phyloP scores from a whole-genome alignment of 208 protist species.

The Trichomonas vaginalis region DNA sequence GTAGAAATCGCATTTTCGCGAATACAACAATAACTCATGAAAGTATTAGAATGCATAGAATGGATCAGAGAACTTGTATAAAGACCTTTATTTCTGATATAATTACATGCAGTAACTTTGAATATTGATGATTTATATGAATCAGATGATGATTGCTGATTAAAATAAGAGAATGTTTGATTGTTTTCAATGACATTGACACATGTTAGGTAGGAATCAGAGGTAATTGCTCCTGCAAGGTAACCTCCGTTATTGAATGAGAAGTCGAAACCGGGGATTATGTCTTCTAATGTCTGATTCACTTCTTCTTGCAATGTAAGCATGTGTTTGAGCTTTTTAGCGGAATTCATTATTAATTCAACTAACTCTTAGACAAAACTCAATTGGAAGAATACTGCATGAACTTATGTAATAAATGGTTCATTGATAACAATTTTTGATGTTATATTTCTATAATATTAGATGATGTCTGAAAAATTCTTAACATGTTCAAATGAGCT shows the following conservation, averaged over 20 bases:
- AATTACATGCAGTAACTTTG: no score
- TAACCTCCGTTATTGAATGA: background rate
- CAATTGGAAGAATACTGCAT: background rate
- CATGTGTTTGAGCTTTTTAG: background rate
- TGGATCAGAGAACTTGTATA: no score
- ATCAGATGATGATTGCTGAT: no score
- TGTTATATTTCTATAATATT: background rate
- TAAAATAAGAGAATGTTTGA: no score
- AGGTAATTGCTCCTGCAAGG: background rate
- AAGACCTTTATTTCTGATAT: no score
- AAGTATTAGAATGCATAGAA: no score
- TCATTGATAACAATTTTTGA: background rate
- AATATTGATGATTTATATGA: no score
- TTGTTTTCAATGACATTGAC: no score
- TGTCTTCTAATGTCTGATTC: background rate
- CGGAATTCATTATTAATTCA: background rate
- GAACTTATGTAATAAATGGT: background rate
- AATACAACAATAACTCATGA: no score
- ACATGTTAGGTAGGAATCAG: background rate
- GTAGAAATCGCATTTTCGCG: no score
- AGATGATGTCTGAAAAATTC: background rate
- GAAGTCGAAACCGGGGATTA: background rate
- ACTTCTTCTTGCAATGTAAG: background rate
- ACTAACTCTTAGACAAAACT: background rate
- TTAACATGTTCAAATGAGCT: background rate